phyloP scores from a whole-genome alignment of 2,329 filamentous ascomycete genomes.

The Chaetomiaceae sp. region DNA sequence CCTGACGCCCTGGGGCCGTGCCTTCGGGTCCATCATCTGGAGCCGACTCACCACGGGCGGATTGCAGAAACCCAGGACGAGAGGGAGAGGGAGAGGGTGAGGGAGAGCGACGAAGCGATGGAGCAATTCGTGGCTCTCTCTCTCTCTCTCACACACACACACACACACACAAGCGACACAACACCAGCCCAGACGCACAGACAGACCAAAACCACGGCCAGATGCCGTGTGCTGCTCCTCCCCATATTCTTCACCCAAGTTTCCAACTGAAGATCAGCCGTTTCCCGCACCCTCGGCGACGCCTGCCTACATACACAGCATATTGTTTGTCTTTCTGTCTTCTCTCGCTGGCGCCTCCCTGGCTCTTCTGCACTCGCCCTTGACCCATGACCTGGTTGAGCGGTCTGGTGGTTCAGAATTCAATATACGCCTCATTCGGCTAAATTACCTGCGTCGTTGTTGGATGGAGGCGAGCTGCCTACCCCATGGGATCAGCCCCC shows the following conservation, averaged over 20 bases:
- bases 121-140: too few species aligned
- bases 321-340: too few species aligned
- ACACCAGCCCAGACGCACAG: neutral
- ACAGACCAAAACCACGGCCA: neutral
- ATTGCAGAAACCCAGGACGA: too few species aligned
- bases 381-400: constrained; percentile 25
- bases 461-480: constrained; percentile 17
- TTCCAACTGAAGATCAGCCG: too few species aligned
- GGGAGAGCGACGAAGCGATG: too few species aligned
- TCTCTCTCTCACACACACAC: too few species aligned
- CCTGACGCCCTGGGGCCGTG: too few species aligned
- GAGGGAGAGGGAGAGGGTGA: too few species aligned
- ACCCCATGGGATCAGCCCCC: constrained; percentile 11
- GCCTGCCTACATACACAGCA: too few species aligned
- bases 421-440: constrained; percentile 26
- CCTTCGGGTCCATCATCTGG: constrained; percentile 20
- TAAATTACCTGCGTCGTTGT: constrained; percentile 25
- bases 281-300: neutral
- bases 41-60: constrained; percentile 11
- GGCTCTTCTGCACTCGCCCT: constrained; percentile 9
- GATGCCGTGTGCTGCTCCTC: too few species aligned
- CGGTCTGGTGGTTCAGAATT: constrained; percentile 18
- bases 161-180: too few species aligned
- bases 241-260: too few species aligned
- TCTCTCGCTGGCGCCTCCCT: constrained; percentile 10